Base-by-base conservation (phyloP, 257 asterid genomes). In the Linderniella brevidens region DNA sequence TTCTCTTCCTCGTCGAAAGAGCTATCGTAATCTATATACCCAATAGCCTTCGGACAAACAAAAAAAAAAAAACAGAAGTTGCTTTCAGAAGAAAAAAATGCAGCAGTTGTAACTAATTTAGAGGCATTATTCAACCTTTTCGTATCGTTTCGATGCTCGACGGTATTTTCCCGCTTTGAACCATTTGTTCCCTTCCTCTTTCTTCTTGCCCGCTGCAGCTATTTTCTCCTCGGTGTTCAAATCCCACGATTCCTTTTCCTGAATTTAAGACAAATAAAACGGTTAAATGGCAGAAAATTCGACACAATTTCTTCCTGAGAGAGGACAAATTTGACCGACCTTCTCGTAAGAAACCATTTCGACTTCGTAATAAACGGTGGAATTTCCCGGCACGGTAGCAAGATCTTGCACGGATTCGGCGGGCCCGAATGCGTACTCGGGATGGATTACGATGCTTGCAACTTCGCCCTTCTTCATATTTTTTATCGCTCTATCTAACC, bases 191-290 rank as follows among this genome's bases (percentile, higher is more conserved):
- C 84, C 84, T 53, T 75, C 78, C 42, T 74, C 83, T 55, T 78
- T 78, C 53, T 75, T 72, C 67, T 57, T 75, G 14, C 62, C 68
- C 0, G 90, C 70, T 50, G 76, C 71, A 32, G 69, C 58, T 5
- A 74, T 55, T 60, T 75, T 78, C 12, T 78, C 90, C 35, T 72
- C n/a, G n/a, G 64, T 45, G 29, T 37, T 67, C 78, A 78, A 56
- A 25, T 74, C 78, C 88, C 88, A 78, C 25, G 88, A 74, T 52
- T 74, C 88, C 62, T 67, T 78, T 49, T 78, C 88, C 88, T 78
- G 58, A 13, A 57, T 32, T 7, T 49, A 58, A 12, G 8, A 6
- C 16, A 43, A 35, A n/a, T n/a, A n/a, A n/a, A n/a, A 9, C 17
- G 17, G 3, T 17, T 16, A 17, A 17, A 25, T 6, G 15, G 15